A percentile compares a stretch with the other conserved stretches of the same genome.
phyloP scores from a whole-genome alignment of 257 asterid species.

The Cordia subcordata region DNA sequence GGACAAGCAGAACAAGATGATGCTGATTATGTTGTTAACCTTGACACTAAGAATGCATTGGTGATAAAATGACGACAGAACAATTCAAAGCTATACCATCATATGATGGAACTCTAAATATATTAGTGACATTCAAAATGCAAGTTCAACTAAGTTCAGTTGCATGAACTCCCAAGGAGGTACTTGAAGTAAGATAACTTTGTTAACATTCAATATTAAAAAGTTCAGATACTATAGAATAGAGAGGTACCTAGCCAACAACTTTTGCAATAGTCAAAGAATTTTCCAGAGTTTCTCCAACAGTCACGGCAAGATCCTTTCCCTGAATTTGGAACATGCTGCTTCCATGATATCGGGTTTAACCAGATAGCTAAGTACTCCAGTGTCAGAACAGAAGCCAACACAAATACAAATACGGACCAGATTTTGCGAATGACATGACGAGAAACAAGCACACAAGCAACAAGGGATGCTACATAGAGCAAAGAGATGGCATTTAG shows the following conservation, averaged over 20 bases:
- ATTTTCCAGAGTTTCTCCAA: constrained; percentile 65
- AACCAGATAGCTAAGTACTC: constrained; percentile 93
- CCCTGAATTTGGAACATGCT: constrained; percentile 25
- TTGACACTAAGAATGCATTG: no score
- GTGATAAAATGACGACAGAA: no score
- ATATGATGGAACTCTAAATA: no score
- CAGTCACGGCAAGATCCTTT: constrained; percentile 77
- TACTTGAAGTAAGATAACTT: no score
- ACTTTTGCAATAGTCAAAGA: constrained; percentile 53
- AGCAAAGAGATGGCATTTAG: constrained; percentile 77
- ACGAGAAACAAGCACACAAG: constrained; percentile 77
- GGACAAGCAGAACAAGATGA: no score
- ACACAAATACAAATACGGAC: constrained; percentile 71
- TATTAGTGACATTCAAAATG: no score
- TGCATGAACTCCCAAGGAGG: no score
- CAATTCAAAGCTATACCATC: no score
- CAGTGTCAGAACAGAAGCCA: constrained; percentile 69
- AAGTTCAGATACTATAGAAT: background rate
- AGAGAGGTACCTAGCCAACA: constrained; percentile 84
- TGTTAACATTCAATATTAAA: no score
- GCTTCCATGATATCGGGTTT: constrained; percentile 41
- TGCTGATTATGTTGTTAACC: no score
- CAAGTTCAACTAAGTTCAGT: no score
- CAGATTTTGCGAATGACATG: constrained; percentile 71
- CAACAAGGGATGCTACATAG: constrained; percentile 74